Conservation (phyloP, 768 basidiomycete genomes). For the Lentinula raphanica region DNA sequence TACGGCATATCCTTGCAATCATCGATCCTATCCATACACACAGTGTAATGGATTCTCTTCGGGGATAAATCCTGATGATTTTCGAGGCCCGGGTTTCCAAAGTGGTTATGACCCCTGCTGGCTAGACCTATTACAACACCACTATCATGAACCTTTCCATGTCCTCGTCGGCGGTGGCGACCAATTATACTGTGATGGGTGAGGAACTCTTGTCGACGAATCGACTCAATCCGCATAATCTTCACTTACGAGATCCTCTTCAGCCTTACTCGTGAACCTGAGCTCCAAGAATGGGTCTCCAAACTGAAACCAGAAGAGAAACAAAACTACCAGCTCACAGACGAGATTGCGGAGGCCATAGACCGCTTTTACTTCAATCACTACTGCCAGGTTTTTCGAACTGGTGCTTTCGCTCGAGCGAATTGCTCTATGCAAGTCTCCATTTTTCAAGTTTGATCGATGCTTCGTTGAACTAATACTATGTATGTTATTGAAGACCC, state of each 20-base stretch:
- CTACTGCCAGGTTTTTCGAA: conserved; percentile 82
- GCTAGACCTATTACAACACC: conserved; percentile 85
- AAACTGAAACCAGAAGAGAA: conserved; percentile 55
- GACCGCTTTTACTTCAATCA: conserved; percentile 90
- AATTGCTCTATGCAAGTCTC: conserved; percentile 80
- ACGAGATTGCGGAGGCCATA: conserved; percentile 69
- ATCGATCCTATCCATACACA: not conserved
- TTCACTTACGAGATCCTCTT: not conserved
- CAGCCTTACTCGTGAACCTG: conserved; percentile 81
- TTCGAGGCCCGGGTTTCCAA: conserved; percentile 73
- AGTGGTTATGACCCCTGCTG: conserved; percentile 89
- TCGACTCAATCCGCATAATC: conserved; percentile 1
- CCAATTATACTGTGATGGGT: conserved; percentile 86
- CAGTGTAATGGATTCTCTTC: conserved; percentile 87
- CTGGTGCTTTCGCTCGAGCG: conserved; percentile 85
- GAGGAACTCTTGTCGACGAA: conserved; percentile 18
- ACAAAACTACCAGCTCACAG: conserved; percentile 52
- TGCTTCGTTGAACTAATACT: not conserved
- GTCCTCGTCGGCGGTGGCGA: conserved; percentile 92
- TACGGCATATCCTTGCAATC: not conserved
- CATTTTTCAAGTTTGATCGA: not conserved
- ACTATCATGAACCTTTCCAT: conserved; percentile 79
- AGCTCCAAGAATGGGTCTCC: conserved; percentile 81
- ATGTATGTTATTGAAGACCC: conserved; percentile 43
- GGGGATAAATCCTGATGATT: conserved; percentile 86